A percentile compares a stretch with the other conserved stretches of the same genome.
Evolutionary conservation across 768 basidiomycete genomes (phyloP).

Genomic region (Termitomyces heimii): DNA sequence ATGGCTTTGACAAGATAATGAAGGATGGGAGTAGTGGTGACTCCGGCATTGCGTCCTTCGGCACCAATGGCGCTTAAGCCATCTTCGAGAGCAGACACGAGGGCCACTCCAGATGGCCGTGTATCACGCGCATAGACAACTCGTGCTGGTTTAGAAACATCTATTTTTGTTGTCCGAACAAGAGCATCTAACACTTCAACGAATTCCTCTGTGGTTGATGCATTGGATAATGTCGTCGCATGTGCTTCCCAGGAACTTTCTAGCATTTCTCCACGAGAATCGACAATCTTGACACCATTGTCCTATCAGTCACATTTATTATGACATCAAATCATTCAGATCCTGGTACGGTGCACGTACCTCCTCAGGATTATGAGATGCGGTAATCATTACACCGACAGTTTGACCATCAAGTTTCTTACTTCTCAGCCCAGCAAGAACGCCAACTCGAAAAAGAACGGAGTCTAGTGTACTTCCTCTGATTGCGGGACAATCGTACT

Average conservation of each 20-base stretch:
- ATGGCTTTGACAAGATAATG: slow-evolving; percentile 91
- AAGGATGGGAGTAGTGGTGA: slow-evolving; percentile 91
- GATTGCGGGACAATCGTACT: slow-evolving; percentile 10
- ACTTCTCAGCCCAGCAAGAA: slow-evolving; percentile 87
- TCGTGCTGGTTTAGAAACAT: slow-evolving; percentile 68
- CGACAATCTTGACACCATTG: slow-evolving; percentile 97
- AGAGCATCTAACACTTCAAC: slow-evolving; percentile 56
- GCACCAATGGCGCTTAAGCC: slow-evolving; percentile 74
- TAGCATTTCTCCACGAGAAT: slow-evolving; percentile 97
- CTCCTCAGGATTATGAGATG: slow-evolving; percentile 98
- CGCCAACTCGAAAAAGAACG: slow-evolving; percentile 90
- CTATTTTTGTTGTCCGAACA: slow-evolving; percentile 62
- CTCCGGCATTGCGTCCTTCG: slow-evolving; percentile 66
- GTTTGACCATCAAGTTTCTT: slow-evolving; percentile 87
- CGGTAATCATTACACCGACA: slow-evolving; percentile 98
- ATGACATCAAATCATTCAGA: slow-evolving; percentile 5
- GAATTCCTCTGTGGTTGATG: slow-evolving; percentile 68
- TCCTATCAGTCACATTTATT: slow-evolving; percentile 50
- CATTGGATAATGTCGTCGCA: slow-evolving; percentile 86
- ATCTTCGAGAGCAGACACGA: slow-evolving; percentile 75
- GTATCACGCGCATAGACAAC: slow-evolving; percentile 95
- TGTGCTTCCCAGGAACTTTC: slow-evolving; percentile 88
- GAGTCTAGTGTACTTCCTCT: slow-evolving; percentile 75
- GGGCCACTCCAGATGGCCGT: slow-evolving; percentile 74
- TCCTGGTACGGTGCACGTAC: slow-evolving; percentile 35